Evolutionary conservation across 1,139 yeast genomes (phyloP).

Genomic region (Arxiozyma heterogenica): DNA sequence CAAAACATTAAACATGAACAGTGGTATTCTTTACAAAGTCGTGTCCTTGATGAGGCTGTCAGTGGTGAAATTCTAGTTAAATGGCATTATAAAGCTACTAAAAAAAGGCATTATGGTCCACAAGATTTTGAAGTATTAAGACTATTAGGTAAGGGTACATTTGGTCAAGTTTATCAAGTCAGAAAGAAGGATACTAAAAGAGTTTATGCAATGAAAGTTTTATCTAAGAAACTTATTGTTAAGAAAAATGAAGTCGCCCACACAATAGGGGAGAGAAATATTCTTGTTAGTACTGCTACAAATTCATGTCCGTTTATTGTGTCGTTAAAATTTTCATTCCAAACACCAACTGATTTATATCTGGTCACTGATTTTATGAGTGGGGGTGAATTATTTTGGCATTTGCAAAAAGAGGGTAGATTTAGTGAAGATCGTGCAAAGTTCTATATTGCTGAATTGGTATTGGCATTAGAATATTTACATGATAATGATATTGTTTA

Average conservation of each 20-base stretch:
- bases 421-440: slow-evolving; percentile 88
- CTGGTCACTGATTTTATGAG: slow-evolving; percentile 96
- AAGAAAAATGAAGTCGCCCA: slow-evolving; percentile 96
- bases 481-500: slow-evolving; percentile 91
- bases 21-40: slow-evolving; percentile 69
- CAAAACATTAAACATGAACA: slow-evolving; percentile 29
- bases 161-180: slow-evolving; percentile 95
- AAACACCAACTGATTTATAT: slow-evolving; percentile 84
- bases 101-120: slow-evolving; percentile 78
- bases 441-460: slow-evolving; percentile 91
- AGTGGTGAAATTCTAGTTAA: slow-evolving; percentile 68
- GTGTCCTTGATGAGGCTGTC: slow-evolving; percentile 69
- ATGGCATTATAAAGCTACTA: slow-evolving; percentile 63
- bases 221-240: slow-evolving; percentile 87
- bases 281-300: slow-evolving; percentile 79
- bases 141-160: slow-evolving; percentile 89
- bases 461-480: slow-evolving; percentile 81
- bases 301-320: slow-evolving; percentile 86
- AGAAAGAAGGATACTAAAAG: slow-evolving; percentile 80
- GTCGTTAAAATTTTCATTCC: slow-evolving; percentile 89
- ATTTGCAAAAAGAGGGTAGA: slow-evolving; percentile 90
- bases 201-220: slow-evolving; percentile 93
- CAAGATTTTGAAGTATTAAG: slow-evolving; percentile 87
- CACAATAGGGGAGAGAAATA: slow-evolving; percentile 93
- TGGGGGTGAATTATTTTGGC: slow-evolving; percentile 98